phyloP scores from a whole-genome alignment of 2,329 filamentous ascomycete species.

The Neopestalotiopsis rosae region DNA sequence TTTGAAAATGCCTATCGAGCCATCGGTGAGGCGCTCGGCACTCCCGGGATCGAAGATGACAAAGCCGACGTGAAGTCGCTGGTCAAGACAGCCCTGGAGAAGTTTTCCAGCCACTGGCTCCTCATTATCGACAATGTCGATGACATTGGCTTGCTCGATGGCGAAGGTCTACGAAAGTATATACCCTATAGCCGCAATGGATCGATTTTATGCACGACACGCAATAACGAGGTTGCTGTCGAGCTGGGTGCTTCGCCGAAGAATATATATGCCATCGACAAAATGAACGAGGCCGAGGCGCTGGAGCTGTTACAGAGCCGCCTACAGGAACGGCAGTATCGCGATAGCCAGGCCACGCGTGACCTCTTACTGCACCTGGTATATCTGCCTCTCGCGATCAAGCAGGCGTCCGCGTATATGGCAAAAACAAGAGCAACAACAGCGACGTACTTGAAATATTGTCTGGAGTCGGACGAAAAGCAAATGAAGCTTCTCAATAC shows the following conservation, averaged over 20 bases:
- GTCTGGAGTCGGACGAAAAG: slow-evolving; percentile 25
- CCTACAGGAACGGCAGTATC: not conserved
- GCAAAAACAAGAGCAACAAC: slow-evolving; percentile 30
- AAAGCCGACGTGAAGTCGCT: slow-evolving; percentile 40
- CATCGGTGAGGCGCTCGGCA: slow-evolving; percentile 35
- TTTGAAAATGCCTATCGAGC: slow-evolving; percentile 42
- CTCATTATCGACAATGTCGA: slow-evolving; percentile 51
- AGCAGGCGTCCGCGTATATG: slow-evolving; percentile 27
- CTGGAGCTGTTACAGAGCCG: not conserved
- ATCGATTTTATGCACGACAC: not conserved
- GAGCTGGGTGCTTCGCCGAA: not conserved
- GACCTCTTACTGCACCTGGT: not conserved
- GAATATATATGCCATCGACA: not conserved
- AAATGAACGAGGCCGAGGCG: slow-evolving; percentile 18
- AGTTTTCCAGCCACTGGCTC: slow-evolving; percentile 39
- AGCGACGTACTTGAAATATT: slow-evolving; percentile 18
- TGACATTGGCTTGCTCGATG: slow-evolving; percentile 35
- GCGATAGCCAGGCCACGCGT: not conserved
- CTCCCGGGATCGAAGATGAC: slow-evolving; percentile 36
- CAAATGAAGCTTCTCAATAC: slow-evolving; percentile 17
- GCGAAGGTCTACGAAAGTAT: not conserved
- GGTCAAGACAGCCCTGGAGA: slow-evolving; percentile 39
- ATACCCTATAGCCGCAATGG: not conserved
- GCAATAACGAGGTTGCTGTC: not conserved
- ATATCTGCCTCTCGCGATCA: slow-evolving; percentile 2